These are phyloP conservation scores for Monosporascus sp. DNA, from an alignment of 2,329 filamentous ascomycete species.

Conservation along the genomic window DNA sequence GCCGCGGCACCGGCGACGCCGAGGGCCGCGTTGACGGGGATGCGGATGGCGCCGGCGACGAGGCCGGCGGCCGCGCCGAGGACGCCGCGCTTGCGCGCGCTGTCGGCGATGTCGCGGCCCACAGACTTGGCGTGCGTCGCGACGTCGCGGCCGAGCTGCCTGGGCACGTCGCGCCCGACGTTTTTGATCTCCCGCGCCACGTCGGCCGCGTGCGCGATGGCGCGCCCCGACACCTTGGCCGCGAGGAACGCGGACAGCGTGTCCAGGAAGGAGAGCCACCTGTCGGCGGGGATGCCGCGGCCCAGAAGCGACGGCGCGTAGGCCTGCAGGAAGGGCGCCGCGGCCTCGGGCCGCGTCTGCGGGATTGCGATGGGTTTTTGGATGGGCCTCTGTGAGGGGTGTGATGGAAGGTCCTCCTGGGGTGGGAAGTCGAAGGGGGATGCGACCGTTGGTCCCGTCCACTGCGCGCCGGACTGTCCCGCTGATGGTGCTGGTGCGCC, in stretches of 20 bases:
- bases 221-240: constrained; percentile 39
- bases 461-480: background rate
- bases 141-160: constrained; percentile 31
- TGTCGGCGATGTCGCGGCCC: constrained; percentile 29
- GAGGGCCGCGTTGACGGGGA: constrained; percentile 34
- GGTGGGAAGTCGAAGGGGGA: constrained; percentile 37
- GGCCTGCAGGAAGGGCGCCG: constrained; percentile 34
- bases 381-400: constrained; percentile 9
- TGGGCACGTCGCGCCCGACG: constrained; percentile 26
- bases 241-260: constrained; percentile 43
- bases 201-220: constrained; percentile 39
- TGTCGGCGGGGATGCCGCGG: constrained; percentile 24
- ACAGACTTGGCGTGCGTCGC: constrained; percentile 31
- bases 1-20: constrained; percentile 30
- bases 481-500: background rate
- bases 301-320: constrained; percentile 34
- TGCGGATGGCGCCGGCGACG: constrained; percentile 32
- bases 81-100: constrained; percentile 35
- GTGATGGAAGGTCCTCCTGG: constrained; percentile 25
- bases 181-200: constrained; percentile 28
- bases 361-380: constrained; percentile 36
- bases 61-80: constrained; percentile 32
- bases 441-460: constrained; percentile 24
- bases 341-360: constrained; percentile 28
- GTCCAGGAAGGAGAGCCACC: constrained; percentile 23